Evolutionary conservation across 1,284 basidiomycete genomes (phyloP).

Genomic region (Stygiomarasmius scandens): DNA sequence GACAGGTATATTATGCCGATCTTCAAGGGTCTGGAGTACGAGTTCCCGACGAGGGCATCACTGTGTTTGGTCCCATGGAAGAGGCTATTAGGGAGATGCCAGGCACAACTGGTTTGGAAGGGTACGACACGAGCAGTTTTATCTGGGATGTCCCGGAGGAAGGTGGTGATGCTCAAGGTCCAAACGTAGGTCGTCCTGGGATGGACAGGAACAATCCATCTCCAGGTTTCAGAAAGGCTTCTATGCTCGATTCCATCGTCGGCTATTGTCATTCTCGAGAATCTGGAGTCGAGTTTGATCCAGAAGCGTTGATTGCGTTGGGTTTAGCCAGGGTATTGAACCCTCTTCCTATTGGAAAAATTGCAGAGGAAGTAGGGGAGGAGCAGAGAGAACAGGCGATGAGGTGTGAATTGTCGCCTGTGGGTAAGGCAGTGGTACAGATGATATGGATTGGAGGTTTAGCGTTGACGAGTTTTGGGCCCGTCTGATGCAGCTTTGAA

Average conservation of each 20-base stretch:
- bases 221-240: slow-evolving; percentile 21
- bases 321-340: slow-evolving; percentile 50
- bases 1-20: slow-evolving; percentile 68
- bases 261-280: slow-evolving; percentile 66
- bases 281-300: slow-evolving; percentile 66
- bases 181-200: background rate
- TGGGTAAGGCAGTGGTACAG: slow-evolving; percentile 76
- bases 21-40: slow-evolving; percentile 71
- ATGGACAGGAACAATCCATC: background rate
- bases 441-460: slow-evolving; percentile 82
- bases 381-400: background rate
- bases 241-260: slow-evolving; percentile 47
- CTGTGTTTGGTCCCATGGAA: slow-evolving; percentile 61
- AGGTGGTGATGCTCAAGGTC: slow-evolving; percentile 3
- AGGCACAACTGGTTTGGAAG: background rate
- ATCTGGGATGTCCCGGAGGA: background rate
- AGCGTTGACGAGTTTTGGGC: slow-evolving; percentile 70
- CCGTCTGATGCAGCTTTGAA: slow-evolving; percentile 23
- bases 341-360: slow-evolving; percentile 16
- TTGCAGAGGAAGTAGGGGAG: slow-evolving; percentile 14
- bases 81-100: slow-evolving; percentile 54
- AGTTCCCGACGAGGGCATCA: slow-evolving; percentile 69
- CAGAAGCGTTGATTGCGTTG: slow-evolving; percentile 68
- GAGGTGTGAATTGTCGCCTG: slow-evolving; percentile 56
- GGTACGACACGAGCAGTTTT: background rate